Base-by-base conservation (phyloP, 1,139 yeast species). In the Magnusiomyces magnusii region DNA sequence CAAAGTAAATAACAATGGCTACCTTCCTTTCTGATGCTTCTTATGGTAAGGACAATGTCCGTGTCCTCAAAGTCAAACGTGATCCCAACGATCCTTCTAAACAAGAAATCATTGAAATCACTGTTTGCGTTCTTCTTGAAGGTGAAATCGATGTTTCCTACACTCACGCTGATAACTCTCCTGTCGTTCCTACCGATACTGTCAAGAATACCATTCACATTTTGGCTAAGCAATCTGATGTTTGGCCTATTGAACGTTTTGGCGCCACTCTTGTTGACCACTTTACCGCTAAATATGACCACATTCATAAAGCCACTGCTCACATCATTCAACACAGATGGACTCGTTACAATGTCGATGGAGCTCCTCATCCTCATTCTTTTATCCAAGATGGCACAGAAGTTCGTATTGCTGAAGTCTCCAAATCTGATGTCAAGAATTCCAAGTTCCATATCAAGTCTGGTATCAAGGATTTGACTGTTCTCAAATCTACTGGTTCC, bases 141-240 rank as follows among this genome's bases (percentile, higher is more conserved):
- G 97, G 97, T 62, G 81, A 79, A 58, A 85, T 91, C 67, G 96
- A 87, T 62, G 75, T 76, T 39, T 84, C 96, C 1, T 91, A 88
- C 76, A 91, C 97, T 57, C 71, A 85, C 63, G 97, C 96, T 47
- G 95, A 91, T 74, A 91, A 91, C 75, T 72, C 88, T 1, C 80
- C 87, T n/a, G 84, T 91, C 68, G 95, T 91, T 54, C 97, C 97
- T 59, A 91, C 97, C 15, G 97, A 91, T 73, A 90, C 97, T 1
- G 92, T 90, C 62, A 91, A 91, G 75, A 91, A 91, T 78, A 91
- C 97, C 59, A 83, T 89, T 64, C 79, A 70, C 85, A 71, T 91
- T 49, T 85, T 88, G 67, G 97, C 96, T 63, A 88, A 87, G 75
- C 85, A 79, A 68, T 80, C 83, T 60, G 88, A 88, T 61, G 76